Percentiles rank a stretch among this genome's conserved stretches.
Evolutionary conservation across 225 moss, liverwort and hornwort genomes (phyloP).

Genomic region (Pleurozium schreberi): DNA sequence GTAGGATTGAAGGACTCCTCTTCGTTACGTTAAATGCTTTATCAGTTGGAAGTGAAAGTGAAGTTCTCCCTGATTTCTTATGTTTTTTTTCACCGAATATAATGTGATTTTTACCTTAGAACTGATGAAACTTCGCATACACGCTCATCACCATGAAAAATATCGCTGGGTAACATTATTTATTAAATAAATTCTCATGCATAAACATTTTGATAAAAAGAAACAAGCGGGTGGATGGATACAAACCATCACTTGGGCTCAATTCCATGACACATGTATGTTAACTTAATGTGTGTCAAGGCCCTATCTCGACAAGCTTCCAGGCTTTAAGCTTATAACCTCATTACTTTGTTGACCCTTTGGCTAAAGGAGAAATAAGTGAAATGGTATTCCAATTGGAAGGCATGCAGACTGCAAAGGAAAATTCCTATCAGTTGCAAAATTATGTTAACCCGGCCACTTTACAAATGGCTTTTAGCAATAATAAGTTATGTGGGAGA

Average conservation of each 20-base stretch:
- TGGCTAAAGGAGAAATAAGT: not conserved
- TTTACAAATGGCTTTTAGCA: not conserved
- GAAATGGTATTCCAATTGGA: not conserved
- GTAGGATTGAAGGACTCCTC: not conserved
- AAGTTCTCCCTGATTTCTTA: not conserved
- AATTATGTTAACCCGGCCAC: not conserved
- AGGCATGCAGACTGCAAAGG: not conserved
- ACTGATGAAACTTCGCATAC: not conserved
- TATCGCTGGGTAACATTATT: not conserved
- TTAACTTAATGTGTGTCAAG: not conserved
- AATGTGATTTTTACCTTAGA: not conserved
- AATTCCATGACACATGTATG: not conserved
- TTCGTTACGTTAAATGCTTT: not conserved
- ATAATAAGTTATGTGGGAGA: too few species aligned
- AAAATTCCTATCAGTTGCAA: not conserved
- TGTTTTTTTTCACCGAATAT: not conserved
- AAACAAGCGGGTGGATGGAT: not conserved
- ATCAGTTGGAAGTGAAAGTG: not conserved
- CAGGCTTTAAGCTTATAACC: not conserved
- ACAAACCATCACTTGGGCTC: not conserved
- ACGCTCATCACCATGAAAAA: not conserved
- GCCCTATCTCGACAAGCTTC: not conserved
- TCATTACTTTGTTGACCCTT: not conserved
- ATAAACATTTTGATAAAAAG: not conserved
- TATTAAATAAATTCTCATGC: too few species aligned